phyloP scores from a whole-genome alignment of 176 grass and related monocot genomes.

The Phragmites australis region DNA sequence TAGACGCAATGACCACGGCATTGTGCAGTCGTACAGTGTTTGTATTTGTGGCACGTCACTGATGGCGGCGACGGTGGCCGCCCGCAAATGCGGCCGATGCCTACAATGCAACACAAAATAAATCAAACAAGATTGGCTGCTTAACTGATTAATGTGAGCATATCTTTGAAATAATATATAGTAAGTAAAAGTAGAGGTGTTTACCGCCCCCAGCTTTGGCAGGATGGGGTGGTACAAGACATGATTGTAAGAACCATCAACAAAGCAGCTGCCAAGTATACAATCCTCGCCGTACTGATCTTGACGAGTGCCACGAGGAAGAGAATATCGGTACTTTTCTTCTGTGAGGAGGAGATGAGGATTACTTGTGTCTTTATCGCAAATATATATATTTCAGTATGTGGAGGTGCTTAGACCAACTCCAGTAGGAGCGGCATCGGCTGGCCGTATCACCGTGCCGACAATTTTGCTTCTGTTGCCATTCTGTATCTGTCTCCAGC shows the following conservation, averaged over 20 bases:
- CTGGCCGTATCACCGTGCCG: too few species aligned
- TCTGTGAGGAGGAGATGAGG: background rate
- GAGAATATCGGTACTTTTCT: background rate
- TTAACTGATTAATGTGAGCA: background rate
- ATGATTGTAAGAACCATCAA: background rate
- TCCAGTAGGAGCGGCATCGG: too few species aligned
- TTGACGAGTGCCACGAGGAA: background rate
- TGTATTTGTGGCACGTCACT: too few species aligned
- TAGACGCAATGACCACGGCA: too few species aligned
- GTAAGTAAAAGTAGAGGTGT: background rate
- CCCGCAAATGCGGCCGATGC: background rate
- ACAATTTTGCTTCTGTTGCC: too few species aligned
- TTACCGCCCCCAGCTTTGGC: background rate
- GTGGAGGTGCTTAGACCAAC: background rate
- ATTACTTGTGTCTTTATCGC: background rate
- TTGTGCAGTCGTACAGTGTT: too few species aligned
- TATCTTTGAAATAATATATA: background rate
- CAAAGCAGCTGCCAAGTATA: background rate
- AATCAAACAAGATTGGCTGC: background rate
- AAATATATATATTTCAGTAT: too few species aligned
- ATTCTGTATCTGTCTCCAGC: too few species aligned
- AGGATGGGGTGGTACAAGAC: background rate
- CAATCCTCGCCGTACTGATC: too few species aligned
- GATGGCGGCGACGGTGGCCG: too few species aligned
- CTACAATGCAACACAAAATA: background rate